Percentiles rank a stretch among this genome's conserved stretches.
Evolutionary conservation across 768 basidiomycete genomes (phyloP).

Genomic region (Mycena venus): DNA sequence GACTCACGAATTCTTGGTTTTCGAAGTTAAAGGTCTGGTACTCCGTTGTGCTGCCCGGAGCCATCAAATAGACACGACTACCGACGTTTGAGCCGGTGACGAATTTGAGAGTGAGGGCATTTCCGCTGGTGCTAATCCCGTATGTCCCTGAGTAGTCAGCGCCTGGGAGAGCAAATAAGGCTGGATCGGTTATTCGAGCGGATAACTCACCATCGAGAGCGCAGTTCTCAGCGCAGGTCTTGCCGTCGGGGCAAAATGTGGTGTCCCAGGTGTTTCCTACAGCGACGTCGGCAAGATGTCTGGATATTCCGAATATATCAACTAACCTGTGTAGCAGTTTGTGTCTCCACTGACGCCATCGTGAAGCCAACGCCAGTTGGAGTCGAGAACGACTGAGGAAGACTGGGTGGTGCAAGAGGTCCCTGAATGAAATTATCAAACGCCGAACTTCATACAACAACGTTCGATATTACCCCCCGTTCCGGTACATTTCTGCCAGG

Average conservation of each 20-base stretch:
- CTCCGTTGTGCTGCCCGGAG: conserved; percentile 53
- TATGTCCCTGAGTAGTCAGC: conserved; percentile 65
- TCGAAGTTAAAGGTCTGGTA: conserved; percentile 67
- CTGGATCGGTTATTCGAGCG: neutral
- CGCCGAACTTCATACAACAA: neutral
- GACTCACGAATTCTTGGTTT: conserved; percentile 63
- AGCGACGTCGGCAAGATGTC: conserved; percentile 39
- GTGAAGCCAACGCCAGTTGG: conserved; percentile 67
- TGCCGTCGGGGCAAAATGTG: conserved; percentile 61
- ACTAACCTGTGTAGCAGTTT: conserved; percentile 57
- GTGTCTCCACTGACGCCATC: conserved; percentile 47
- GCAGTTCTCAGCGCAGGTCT: conserved; percentile 61
- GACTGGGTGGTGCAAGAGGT: conserved; percentile 44
- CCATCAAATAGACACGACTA: conserved; percentile 62
- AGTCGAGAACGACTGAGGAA: conserved; percentile 55
- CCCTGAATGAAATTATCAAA: conserved; percentile 4
- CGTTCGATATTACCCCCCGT: conserved; percentile 37
- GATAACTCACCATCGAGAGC: conserved; percentile 48
- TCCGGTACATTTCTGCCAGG: conserved; percentile 54
- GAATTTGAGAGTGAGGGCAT: conserved; percentile 62
- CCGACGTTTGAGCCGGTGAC: conserved; percentile 48
- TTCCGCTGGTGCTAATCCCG: conserved; percentile 63
- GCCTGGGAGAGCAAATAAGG: conserved; percentile 30
- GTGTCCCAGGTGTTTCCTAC: conserved; percentile 63
- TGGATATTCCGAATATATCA: conserved; percentile 39